phyloP scores from a whole-genome alignment of 2,329 filamentous ascomycete species.

The Acephala macrosclerotiorum region DNA sequence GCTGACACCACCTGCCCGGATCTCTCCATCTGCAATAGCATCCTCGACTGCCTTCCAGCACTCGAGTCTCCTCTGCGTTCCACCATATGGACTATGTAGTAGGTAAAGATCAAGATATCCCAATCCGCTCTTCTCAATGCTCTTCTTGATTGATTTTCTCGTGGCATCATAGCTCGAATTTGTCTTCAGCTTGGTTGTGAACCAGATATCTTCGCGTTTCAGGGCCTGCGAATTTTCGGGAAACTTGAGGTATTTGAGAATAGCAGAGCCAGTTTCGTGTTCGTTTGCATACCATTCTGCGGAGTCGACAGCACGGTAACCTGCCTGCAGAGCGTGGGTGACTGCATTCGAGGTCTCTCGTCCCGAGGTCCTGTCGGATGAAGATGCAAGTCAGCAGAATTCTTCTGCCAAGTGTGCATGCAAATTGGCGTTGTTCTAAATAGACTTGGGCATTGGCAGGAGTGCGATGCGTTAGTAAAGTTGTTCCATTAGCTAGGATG shows the following conservation, averaged over 20 bases:
- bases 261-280: conserved; percentile 70
- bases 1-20: conserved; percentile 76
- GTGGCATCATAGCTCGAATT: conserved; percentile 71
- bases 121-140: conserved; percentile 69
- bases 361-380: conserved; percentile 62
- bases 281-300: conserved; percentile 73
- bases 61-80: conserved; percentile 69
- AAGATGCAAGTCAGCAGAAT: not conserved
- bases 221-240: conserved; percentile 57
- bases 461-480: not conserved
- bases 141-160: conserved; percentile 69
- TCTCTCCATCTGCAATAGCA: conserved; percentile 74
- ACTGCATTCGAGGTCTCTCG: conserved; percentile 66
- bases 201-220: conserved; percentile 75
- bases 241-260: conserved; percentile 60
- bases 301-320: conserved; percentile 61
- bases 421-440: not conserved
- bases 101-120: conserved; percentile 83
- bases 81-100: conserved; percentile 81
- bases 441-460: not conserved
- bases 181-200: conserved; percentile 79
- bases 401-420: not conserved
- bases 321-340: conserved; percentile 46
- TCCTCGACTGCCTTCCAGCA: conserved; percentile 82
- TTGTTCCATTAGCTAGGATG: not conserved